Conservation (phyloP, 129 eudicot genomes). For the Flaveria brownii region DNA sequence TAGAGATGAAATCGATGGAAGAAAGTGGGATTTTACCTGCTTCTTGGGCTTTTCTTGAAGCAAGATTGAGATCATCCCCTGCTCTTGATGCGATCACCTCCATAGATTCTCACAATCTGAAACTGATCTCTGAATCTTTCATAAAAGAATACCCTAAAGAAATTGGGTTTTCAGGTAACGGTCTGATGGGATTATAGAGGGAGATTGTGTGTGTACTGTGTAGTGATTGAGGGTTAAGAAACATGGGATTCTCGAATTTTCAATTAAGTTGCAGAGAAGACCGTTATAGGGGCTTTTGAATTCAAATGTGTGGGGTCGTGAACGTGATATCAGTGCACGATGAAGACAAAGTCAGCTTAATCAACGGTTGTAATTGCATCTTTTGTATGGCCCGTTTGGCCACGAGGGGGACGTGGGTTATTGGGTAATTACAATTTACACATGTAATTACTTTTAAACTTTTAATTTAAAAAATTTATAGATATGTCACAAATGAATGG, state of each 20-base stretch:
- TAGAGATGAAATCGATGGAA: not conserved
- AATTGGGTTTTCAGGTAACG: not conserved
- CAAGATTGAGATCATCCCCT: slow-evolving; percentile 59
- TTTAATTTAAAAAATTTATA: too few relatives aligned
- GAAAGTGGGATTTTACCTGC: slow-evolving; percentile 47
- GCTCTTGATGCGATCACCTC: slow-evolving; percentile 52
- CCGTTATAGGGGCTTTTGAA: slow-evolving; percentile 37
- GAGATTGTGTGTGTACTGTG: not conserved
- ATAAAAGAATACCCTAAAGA: slow-evolving; percentile 32
- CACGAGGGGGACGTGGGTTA: not conserved
- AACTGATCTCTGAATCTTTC: slow-evolving; percentile 27
- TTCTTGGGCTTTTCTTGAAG: slow-evolving; percentile 95
- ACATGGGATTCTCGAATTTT: slow-evolving; percentile 17
- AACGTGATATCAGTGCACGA: slow-evolving; percentile 28
- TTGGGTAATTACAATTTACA: too few relatives aligned
- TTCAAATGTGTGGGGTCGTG: slow-evolving; percentile 43
- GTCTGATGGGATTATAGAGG: not conserved
- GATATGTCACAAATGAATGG: too few relatives aligned
- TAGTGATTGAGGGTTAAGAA: not conserved
- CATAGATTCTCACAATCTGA: slow-evolving; percentile 45
- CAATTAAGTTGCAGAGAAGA: slow-evolving; percentile 41
- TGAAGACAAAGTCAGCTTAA: slow-evolving; percentile 15
- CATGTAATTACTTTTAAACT: too few relatives aligned
- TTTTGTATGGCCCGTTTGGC: not conserved
- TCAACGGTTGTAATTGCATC: slow-evolving; percentile 25